A percentile compares a stretch with the other conserved stretches of the same genome.
These are phyloP conservation scores for Sindora glabra DNA, from an alignment of 306 rosid genomes.

Conservation along the genomic window DNA sequence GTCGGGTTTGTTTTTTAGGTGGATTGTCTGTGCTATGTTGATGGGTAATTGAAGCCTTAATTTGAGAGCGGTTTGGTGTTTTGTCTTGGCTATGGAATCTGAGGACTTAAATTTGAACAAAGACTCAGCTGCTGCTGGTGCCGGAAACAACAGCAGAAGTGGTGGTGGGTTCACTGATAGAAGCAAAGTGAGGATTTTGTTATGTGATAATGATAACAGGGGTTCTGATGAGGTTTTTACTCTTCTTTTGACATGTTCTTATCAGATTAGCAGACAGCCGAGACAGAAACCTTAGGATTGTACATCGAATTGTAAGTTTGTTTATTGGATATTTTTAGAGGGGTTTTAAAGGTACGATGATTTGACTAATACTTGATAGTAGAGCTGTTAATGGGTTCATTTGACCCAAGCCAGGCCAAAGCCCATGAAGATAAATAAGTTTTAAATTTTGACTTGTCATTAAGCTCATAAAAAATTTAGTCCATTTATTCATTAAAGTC, in stretches of 20 bases:
- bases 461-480: no score
- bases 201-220: conserved; percentile 73
- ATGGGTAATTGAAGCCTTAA: not conserved
- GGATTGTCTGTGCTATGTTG: not conserved
- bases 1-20: not conserved
- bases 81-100: conserved; percentile 37
- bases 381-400: no score
- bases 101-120: conserved; percentile 51
- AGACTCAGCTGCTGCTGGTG: conserved; percentile 30
- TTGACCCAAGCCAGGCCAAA: no score
- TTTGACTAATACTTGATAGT: no score
- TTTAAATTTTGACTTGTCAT: no score
- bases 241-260: conserved; percentile 82
- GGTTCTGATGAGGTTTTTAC: conserved; percentile 71
- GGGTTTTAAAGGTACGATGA: no score
- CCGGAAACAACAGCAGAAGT: conserved; percentile 23
- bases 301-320: no score
- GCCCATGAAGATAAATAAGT: no score
- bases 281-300: no score
- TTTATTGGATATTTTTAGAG: no score
- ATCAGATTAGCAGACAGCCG: no score
- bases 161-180: conserved; percentile 83
- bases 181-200: conserved; percentile 87
- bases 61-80: conserved; percentile 1
- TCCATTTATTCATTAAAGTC: no score